Evolutionary conservation across 108 stramenopile species (phyloP), one percentile per base, ranked within the genome.

Genomic region (Skeletonema potamos): DNA sequence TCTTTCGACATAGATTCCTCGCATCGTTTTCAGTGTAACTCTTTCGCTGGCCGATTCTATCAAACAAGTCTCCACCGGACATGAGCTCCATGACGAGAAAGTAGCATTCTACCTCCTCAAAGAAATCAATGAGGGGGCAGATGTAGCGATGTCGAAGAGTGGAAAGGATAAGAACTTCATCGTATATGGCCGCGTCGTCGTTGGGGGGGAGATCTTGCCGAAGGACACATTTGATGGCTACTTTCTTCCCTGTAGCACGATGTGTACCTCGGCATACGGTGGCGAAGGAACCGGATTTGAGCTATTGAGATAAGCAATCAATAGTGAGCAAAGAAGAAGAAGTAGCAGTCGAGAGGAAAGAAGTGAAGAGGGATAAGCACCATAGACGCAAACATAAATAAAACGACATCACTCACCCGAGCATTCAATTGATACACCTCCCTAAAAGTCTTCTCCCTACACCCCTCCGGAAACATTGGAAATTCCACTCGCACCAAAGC

Each of bases 81-180:
- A 94, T 90, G 48, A 93, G 88, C 67, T 95, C 94, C 91, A 95
- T 92, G 27, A 97, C 91, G 27, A 96, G 76, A 66, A 86, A 92
- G 71, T 92, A 90, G 36, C 85, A 87, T 46, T 89, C 88, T 54
- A 84, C 83, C 67, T 90, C 86, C 15, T 92, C 88, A 68, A 98
- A 97, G 62, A 97, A 95, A 72, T 98, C 97, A 72, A 92, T 82
- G n/a, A 98, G 80, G 15, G 90, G 89, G 20, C 94, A 88, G 44
- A 98, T 93, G 77, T 92, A 82, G 17, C 90, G 89, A 68, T 98
- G 97, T 46, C 82, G 73, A 4, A 97, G 79, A 11, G 81, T 72
- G 22, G 91, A 82, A 48, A 97, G 85, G 74, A 98, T 91, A 33
- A 86, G 87, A 20, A 96, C 96, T 86, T 97, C 96, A 58, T 91